Base-by-base conservation (phyloP, 192 early-diverging fungal species). In the Rhizoclosmatium globosum region DNA sequence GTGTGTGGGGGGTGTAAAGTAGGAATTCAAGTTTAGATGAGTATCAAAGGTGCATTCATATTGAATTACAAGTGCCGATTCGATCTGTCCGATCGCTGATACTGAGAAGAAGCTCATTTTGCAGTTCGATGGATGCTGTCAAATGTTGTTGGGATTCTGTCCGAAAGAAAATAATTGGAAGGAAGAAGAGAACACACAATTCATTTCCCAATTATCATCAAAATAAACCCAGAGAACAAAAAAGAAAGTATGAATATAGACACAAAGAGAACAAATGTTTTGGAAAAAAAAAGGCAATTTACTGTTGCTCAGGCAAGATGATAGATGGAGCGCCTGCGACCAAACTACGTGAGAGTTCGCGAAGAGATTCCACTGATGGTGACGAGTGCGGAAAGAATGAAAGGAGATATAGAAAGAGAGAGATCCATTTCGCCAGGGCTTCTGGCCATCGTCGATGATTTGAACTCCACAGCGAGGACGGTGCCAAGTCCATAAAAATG, bases 31-130 rank as follows among this genome's bases (percentile, higher is more conserved):
- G 17, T 19, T 13, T n/a, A 68, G 45, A 47, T 58, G 6, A 13
- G 6, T 17, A 7, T 53, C 50, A 53, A 53, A 53, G 17, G 50
- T 13, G 17, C 50, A 53, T 53, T 31, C 31, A 31, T 31, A 31
- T 31, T 31, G 9, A 86, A 78, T 3, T 72, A 90, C 86, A 50
- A 88, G 79, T n/a, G 83, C 85, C 9, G 87, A 87, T 76, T 90
- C 89, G 48, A 90, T 88, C 74, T 90, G 89, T 17, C 88, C 88
- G n/a, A 77, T 77, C 23, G 82, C 21, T n/a, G 78, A n/a, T n/a
- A 89, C 38, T 15, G 86, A 86, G 61, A 89, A 89, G 79, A 89
- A 84, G 38, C 60, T 62, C 60, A 62, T 62, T 19, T 23, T 19
- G 17, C 50, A 17, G 50, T 13, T 17, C 17, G 50, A 53, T 53